These are phyloP conservation scores for Chalciporus piperatus DNA, from an alignment of 768 basidiomycete species.

Conservation along the genomic window DNA sequence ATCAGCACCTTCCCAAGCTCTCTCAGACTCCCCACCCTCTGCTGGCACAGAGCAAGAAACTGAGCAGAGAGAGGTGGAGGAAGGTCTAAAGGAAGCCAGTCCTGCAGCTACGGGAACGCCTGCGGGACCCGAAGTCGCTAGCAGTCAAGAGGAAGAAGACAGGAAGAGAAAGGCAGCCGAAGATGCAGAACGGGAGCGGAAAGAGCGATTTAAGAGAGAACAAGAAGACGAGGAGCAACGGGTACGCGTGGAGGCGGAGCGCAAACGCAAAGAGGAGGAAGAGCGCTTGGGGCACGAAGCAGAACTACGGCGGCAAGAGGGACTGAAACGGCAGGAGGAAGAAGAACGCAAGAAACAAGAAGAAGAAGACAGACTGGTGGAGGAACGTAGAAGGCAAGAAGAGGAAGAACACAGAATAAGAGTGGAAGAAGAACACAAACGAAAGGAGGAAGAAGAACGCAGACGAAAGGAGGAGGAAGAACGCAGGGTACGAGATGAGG, in stretches of 20 bases:
- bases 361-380: constrained; percentile 12
- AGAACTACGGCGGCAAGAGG: constrained; percentile 28
- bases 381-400: constrained; percentile 16
- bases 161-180: constrained; percentile 15
- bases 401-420: constrained; percentile 7
- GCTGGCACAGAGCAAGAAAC: constrained; percentile 30
- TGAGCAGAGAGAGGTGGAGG: constrained; percentile 45
- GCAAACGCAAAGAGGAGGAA: constrained; percentile 1
- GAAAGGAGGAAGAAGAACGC: constrained; percentile 3
- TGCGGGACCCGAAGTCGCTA: not conserved
- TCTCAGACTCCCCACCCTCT: not conserved
- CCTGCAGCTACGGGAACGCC: not conserved
- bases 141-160: constrained; percentile 18
- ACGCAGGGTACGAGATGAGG: constrained; percentile 22
- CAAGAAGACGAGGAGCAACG: not conserved
- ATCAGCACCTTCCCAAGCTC: constrained; percentile 15
- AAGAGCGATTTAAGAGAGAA: not conserved
- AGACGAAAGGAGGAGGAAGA: constrained; percentile 27
- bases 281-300: constrained; percentile 26
- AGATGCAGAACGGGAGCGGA: not conserved
- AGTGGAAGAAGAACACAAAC: not conserved
- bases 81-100: not conserved
- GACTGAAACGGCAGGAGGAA: not conserved
- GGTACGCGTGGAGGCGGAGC: not conserved
- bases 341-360: constrained; percentile 20